Evolutionary conservation across 768 basidiomycete genomes (phyloP).

Genomic region (Lactarius psammicola): DNA sequence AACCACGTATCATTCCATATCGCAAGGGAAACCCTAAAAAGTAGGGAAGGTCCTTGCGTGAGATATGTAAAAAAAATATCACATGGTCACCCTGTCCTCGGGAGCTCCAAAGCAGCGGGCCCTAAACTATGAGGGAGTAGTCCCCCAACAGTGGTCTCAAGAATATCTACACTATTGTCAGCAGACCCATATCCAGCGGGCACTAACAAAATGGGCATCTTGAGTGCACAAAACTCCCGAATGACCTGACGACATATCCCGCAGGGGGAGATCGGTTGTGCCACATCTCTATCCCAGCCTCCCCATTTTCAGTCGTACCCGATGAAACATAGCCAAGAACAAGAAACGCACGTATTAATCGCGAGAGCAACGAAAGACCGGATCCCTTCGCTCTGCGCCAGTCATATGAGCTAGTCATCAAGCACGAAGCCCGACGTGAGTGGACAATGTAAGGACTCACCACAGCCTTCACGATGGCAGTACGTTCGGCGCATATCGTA

Average conservation of each 20-base stretch:
- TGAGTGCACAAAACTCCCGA: constrained; percentile 76
- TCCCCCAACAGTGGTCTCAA: constrained; percentile 24
- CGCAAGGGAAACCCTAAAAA: too few species aligned
- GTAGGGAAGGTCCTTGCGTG: too few species aligned
- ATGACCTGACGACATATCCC: constrained; percentile 92
- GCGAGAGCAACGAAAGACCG: constrained; percentile 72
- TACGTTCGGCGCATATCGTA: constrained; percentile 92
- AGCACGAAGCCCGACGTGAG: neutral
- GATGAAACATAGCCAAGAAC: neutral
- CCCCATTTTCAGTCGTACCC: neutral
- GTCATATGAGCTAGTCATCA: neutral
- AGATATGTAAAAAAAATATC: neutral
- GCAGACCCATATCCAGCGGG: constrained; percentile 53
- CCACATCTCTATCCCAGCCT: constrained; percentile 59
- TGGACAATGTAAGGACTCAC: constrained; percentile 47
- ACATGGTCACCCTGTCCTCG: constrained; percentile 18
- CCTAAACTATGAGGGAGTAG: constrained; percentile 28
- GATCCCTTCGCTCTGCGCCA: constrained; percentile 71
- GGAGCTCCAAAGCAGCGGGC: constrained; percentile 24
- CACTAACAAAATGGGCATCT: constrained; percentile 71
- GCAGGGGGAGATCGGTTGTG: constrained; percentile 73
- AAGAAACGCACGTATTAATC: constrained; percentile 62
- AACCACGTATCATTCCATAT: too few species aligned
- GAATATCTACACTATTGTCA: neutral
- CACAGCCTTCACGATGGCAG: constrained; percentile 91